These are phyloP conservation scores for Jaapia argillacea DNA, from an alignment of 768 basidiomycete species.

Conservation along the genomic window DNA sequence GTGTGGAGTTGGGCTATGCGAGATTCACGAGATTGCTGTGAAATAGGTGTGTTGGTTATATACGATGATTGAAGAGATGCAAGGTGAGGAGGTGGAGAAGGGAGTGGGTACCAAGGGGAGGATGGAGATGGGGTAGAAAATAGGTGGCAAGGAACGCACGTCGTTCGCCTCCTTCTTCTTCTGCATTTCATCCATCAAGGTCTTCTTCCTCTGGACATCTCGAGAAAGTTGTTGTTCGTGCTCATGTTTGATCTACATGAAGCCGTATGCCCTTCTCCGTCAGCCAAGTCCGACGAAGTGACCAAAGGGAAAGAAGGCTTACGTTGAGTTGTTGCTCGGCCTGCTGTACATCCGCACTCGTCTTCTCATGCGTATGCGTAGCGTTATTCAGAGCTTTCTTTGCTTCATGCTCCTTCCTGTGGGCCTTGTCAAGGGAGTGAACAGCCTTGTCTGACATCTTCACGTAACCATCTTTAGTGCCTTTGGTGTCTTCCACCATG, in stretches of 20 bases:
- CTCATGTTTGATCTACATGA: slow-evolving; percentile 15
- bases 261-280: neutral
- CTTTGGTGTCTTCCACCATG: too few relatives aligned
- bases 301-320: slow-evolving; percentile 7
- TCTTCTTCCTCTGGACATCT: slow-evolving; percentile 14
- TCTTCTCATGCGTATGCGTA: slow-evolving; percentile 39
- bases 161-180: slow-evolving; percentile 19
- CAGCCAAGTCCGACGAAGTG: neutral
- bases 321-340: slow-evolving; percentile 38
- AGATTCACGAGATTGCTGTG: slow-evolving; percentile 11
- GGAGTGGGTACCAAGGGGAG: too few relatives aligned
- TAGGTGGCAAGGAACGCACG: slow-evolving; percentile 10
- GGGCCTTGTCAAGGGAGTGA: slow-evolving; percentile 35
- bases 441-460: slow-evolving; percentile 38
- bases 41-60: neutral
- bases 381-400: slow-evolving; percentile 43
- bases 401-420: slow-evolving; percentile 39
- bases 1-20: slow-evolving; percentile 17
- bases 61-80: neutral
- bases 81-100: too few relatives aligned
- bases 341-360: slow-evolving; percentile 29
- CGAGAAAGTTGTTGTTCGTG: slow-evolving; percentile 15
- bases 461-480: neutral
- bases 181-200: slow-evolving; percentile 15
- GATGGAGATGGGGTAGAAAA: too few relatives aligned